A percentile compares a stretch with the other conserved stretches of the same genome.
Conservation (phyloP, 768 basidiomycete species). For the Cytidiella melzeri region DNA sequence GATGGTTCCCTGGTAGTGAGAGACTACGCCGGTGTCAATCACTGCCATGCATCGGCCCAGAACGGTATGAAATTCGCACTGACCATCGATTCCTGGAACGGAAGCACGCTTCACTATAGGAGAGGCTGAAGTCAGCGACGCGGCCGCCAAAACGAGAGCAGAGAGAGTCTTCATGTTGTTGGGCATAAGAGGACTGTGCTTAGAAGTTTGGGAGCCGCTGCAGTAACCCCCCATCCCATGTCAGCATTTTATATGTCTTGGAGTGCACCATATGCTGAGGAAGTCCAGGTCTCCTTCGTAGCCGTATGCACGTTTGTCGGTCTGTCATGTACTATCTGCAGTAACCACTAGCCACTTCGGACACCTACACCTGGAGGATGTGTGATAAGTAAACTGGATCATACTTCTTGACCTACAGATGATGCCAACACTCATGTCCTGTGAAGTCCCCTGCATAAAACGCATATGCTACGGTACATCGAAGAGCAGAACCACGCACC, state of each 20-base stretch:
- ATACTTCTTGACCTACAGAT: no score
- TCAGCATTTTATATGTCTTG: background rate
- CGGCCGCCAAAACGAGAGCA: slow-evolving; percentile 1
- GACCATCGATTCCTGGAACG: slow-evolving; percentile 11
- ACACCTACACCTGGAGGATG: no score
- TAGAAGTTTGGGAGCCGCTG: background rate
- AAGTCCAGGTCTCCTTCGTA: background rate
- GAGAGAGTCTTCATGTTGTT: slow-evolving; percentile 6
- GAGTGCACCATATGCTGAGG: slow-evolving; percentile 4
- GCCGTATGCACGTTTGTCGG: slow-evolving; percentile 12
- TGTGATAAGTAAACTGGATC: no score
- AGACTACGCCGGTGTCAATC: slow-evolving; percentile 27
- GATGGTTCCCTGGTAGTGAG: slow-evolving; percentile 40
- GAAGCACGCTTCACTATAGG: slow-evolving; percentile 9
- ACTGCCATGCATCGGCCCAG: background rate
- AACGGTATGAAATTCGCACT: background rate
- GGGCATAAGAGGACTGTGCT: no score
- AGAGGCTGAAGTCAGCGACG: slow-evolving; percentile 5
- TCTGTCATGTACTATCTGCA: background rate
- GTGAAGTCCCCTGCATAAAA: no score
- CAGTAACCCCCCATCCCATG: background rate
- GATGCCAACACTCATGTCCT: no score
- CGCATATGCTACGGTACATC: no score
- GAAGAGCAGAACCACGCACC: no score
- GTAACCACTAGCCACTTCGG: no score